A percentile compares a stretch with the other conserved stretches of the same genome.
phyloP scores from a whole-genome alignment of 2,329 filamentous ascomycete genomes.

The Sphaceloma murrayae region DNA sequence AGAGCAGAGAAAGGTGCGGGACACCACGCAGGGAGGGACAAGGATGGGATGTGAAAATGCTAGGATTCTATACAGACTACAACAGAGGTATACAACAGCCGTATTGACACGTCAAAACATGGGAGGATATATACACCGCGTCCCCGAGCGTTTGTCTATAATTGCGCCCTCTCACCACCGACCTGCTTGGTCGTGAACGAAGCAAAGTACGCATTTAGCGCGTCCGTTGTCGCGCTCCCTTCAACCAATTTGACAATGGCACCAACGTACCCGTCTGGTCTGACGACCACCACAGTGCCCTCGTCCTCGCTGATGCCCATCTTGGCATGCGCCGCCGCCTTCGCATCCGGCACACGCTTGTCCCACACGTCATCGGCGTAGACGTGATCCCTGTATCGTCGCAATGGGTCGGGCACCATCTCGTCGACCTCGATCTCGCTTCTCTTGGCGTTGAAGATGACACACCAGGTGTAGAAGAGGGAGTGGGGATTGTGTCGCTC shows the following conservation, averaged over 20 bases:
- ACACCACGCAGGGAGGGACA: too few relatives aligned
- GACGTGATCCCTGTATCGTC: constrained; percentile 68
- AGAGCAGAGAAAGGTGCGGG: too few relatives aligned
- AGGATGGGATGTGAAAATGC: too few relatives aligned
- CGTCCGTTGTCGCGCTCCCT: constrained; percentile 69
- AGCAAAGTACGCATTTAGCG: constrained; percentile 74
- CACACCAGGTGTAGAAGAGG: constrained; percentile 67
- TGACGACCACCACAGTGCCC: constrained; percentile 72
- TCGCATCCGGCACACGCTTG: constrained; percentile 56
- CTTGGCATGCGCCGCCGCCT: constrained; percentile 73
- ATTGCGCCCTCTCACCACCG: constrained; percentile 26
- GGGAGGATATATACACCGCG: constrained; percentile 8
- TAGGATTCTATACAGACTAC: too few relatives aligned
- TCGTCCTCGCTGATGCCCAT: constrained; percentile 66
- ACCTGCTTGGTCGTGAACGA: constrained; percentile 57
- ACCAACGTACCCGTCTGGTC: constrained; percentile 81
- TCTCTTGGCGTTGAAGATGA: constrained; percentile 61
- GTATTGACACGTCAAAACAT: not conserved
- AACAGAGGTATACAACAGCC: constrained; percentile 11
- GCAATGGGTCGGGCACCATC: constrained; percentile 60
- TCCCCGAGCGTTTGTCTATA: constrained; percentile 18
- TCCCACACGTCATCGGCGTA: constrained; percentile 81
- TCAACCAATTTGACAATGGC: constrained; percentile 64
- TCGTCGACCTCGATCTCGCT: constrained; percentile 61
- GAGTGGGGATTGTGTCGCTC: constrained; percentile 80